Conservation (phyloP, 2,329 filamentous ascomycete species). For the Cladosporium austrohemisphaericum region DNA sequence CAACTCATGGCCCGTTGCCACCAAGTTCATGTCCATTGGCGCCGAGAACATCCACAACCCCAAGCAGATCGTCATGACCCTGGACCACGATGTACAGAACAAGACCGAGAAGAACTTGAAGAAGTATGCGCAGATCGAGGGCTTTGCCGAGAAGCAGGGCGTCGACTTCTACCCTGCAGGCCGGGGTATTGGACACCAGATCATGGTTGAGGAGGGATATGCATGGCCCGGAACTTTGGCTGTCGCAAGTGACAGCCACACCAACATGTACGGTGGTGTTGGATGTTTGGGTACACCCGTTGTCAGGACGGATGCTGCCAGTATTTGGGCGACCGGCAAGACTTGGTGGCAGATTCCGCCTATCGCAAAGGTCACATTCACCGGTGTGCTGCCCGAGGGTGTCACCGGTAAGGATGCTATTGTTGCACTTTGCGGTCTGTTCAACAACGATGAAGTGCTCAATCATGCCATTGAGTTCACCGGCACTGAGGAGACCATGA, state of each 20-base stretch:
- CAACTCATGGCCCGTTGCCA: constrained; percentile 71
- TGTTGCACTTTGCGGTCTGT: constrained; percentile 78
- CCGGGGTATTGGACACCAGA: constrained; percentile 82
- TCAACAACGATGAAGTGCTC: constrained; percentile 81
- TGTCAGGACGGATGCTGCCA: constrained; percentile 82
- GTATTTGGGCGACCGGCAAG: constrained; percentile 75
- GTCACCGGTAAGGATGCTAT: constrained; percentile 95
- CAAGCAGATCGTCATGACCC: constrained; percentile 72
- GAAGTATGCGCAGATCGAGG: constrained; percentile 78
- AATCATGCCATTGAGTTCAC: constrained; percentile 90
- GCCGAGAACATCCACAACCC: constrained; percentile 69
- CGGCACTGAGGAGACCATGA: constrained; percentile 73
- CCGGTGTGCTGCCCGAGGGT: constrained; percentile 68
- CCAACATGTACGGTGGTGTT: constrained; percentile 79
- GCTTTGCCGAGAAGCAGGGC: constrained; percentile 74
- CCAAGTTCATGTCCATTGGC: constrained; percentile 80
- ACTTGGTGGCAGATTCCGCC: constrained; percentile 92
- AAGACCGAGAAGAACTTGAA: constrained; percentile 71
- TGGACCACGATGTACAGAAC: constrained; percentile 90
- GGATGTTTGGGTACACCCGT: constrained; percentile 74
- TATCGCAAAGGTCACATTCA: constrained; percentile 74
- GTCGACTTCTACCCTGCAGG: constrained; percentile 75
- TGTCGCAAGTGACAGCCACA: constrained; percentile 75
- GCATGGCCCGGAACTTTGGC: constrained; percentile 81
- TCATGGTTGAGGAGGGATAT: constrained; percentile 82